Base-by-base conservation (phyloP, 805 yeast species). In the Saturnispora kantuleensis region DNA sequence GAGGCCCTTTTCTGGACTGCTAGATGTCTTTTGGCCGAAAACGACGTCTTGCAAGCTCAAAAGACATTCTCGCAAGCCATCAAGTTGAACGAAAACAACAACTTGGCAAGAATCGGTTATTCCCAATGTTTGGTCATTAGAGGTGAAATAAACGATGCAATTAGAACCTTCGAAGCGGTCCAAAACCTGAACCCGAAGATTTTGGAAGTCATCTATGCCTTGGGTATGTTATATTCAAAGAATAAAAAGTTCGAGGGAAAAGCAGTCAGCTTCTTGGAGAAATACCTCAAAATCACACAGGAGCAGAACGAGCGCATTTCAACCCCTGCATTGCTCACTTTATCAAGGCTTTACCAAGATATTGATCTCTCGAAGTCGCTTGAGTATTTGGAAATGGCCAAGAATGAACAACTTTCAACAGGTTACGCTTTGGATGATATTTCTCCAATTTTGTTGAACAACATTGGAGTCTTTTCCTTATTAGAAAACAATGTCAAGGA, bases 1-100 rank as follows among this genome's bases (percentile, higher is more conserved):
- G 89, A 83, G 50, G 79, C 86, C 2, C 62, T 73, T 40, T 84
- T 84, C 54, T 93, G 97, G 97, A 69, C 80, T 45, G 98, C 87
- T 3, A 74, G 97, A 60, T 80, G 84, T 13, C 69, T 76, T 41
- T 89, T 81, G 52, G 70, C 69, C 6, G 59, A 71, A 26, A 64
- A 67, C 1, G 85, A 88, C 54, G 77, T 69, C 56, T 73, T 76
- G n/a, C 73, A 73, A 47, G 81, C 97, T 0, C 84, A 85, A 54
- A 73, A 72, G 45, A 67, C 71, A 54, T 90, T 85, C 60, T 80
- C 81, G 50, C 85, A 78, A 47, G 77, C 97, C 5, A 71, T 77
- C 35, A 78, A 77, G 49, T 65, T 73, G 32, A 78, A 83, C 56
- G 84, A 79, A 33, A 69, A 65, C 40, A 84, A 84, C 53, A 56